Evolutionary conservation across 192 early-diverging fungal genomes (phyloP), one percentile per base, ranked within the genome.

Genomic region (Spizellomyces sp.): DNA sequence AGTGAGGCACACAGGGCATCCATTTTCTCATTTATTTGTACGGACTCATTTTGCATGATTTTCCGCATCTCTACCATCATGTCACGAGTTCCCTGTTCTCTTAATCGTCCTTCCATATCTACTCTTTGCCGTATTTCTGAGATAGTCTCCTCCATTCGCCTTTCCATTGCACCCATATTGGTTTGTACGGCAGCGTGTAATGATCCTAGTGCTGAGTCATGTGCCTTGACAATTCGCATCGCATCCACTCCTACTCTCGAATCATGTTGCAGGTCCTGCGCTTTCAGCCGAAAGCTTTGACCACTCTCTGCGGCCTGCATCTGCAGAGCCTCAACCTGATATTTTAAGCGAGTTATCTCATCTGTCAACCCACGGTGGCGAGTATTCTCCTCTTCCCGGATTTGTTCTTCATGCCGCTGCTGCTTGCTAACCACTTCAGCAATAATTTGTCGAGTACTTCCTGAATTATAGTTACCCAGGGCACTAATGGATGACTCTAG

Each of bases 181-280:
- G 66, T 46, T 14, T 77, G 74, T 9, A 83, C 67, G 8, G 58
- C 48, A 1, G 47, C 55, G 42, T 77, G 73, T n/a, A 83, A 55
- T 4, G 36, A 36, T 5, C 52, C 70, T 5, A 83, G 45, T 4
- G 75, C 71, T 12, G 63, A 27, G 10, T 83, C 78, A 50, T 83
- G 81, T 15, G 81, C 81, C 48, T 69, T 71, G 8, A 78, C 55
- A 2, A 72, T 71, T 9, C 81, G 64, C 66, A 76, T 27, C 6
- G 67, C 62, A 46, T 83, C 81, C 5, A 69, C 67, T 12, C 74
- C 75, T 1, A 80, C 67, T 4, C 61, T 69, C 12, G 50, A 48
- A 36, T 81, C 76, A 36, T 67, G 50, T 36, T 81, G 76, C 57
- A 58, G 54, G 54, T 83, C 81, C 48, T 68, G 17, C 4, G 69